Evolutionary conservation across 2,329 filamentous ascomycete species (phyloP), one percentile per base, ranked within the genome.

Genomic region (Ceratocystis lukuohia): DNA sequence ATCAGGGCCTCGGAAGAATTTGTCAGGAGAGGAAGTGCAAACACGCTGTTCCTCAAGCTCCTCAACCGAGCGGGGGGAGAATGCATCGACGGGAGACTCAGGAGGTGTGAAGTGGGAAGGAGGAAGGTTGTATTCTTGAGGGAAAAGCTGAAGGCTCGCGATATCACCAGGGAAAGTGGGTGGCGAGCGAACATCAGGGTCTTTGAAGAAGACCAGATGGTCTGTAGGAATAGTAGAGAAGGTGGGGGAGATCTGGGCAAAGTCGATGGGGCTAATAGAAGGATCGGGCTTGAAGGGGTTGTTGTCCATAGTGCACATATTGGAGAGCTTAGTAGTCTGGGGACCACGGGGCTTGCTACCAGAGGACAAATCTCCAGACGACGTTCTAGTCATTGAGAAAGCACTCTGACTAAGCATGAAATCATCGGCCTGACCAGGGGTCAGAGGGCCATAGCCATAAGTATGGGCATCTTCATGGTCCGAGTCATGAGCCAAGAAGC

Each of bases 1-100:
- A 7, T 65, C 66, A 6, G 66, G 50, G 17, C 67, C 74, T 71
- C 57, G 77, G 70, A 76, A 78, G 70, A 74, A 72, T 69, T 76
- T 76, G 65, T 77, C 77, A 20, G 79, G 78, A 28, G 78, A 80
- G 28, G 75, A 71, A 10, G 37, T 20, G 20, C 50, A 48, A 57
- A 28, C 46, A 73, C 56, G 61, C 44, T 66, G 61, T 20, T 68
- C 67, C 25, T 66, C 64, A 12, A 62, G 30, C 41, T 66, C 66
- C 28, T 66, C 67, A 25, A 46, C 62, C n/a, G 28, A 64, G 59
- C 45, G 44, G 41, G 67, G 64, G 22, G 66, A 68, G 45, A 57
- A 57, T 48, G 44, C 53, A 56, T 64, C 65, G 20, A 63, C 15
- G 8, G 67, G 70, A 30, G 70, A 70, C 62, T 71, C 70, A 1